phyloP scores from a whole-genome alignment of 306 rosid genomes.

The Fragaria iinumae region DNA sequence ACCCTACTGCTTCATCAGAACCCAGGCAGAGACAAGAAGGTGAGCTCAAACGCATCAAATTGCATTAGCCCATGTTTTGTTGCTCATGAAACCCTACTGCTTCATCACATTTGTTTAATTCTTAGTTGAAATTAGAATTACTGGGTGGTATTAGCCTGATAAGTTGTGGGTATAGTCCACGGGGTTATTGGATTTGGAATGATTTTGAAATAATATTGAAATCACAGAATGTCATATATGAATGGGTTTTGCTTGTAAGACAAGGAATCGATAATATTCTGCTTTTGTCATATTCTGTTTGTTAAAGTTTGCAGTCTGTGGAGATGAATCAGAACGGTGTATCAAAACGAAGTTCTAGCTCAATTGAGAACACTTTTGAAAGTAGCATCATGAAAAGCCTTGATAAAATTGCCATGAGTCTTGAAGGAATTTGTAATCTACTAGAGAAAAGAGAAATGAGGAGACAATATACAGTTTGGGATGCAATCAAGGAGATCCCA shows the following conservation, averaged over 20 bases:
- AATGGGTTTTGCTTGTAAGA: background rate
- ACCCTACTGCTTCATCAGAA: too few relatives aligned
- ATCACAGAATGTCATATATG: background rate
- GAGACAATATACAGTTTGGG: background rate
- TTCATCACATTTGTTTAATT: background rate
- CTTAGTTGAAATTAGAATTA: background rate
- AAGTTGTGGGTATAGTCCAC: background rate
- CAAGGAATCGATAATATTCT: too few relatives aligned
- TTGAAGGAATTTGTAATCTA: background rate
- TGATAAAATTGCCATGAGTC: background rate
- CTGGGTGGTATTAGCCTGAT: background rate
- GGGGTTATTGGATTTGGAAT: background rate
- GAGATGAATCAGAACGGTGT: background rate
- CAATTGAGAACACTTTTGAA: background rate
- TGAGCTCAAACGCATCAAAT: background rate
- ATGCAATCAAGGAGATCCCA: background rate
- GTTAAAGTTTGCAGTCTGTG: background rate
- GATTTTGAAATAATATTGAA: too few relatives aligned
- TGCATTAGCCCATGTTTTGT: background rate
- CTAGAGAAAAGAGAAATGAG: background rate
- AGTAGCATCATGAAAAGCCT: background rate
- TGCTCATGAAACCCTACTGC: too few relatives aligned
- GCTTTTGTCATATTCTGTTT: background rate
- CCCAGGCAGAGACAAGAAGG: too few relatives aligned
- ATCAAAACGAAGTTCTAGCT: background rate